These are phyloP conservation scores for Rutstroemia sp. DNA, from an alignment of 2,329 filamentous ascomycete genomes.

Conservation along the genomic window DNA sequence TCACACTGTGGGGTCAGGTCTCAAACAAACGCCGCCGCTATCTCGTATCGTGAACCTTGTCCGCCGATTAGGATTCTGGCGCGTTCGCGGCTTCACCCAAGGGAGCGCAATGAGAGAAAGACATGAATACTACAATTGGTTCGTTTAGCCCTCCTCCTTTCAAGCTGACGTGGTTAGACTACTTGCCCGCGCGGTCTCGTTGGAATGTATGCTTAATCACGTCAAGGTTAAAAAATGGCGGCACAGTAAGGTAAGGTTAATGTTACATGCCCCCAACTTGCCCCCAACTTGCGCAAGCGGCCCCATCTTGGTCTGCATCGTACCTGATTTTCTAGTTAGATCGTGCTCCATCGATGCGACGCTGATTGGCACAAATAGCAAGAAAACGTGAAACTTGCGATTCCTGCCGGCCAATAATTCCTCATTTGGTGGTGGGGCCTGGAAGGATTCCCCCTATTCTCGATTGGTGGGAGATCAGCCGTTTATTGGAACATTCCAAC, in stretches of 20 bases:
- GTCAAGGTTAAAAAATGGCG: neutral
- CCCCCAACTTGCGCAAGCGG: neutral
- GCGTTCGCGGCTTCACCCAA: neutral
- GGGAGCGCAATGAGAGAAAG: neutral
- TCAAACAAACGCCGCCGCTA: neutral
- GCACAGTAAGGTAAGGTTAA: neutral
- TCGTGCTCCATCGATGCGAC: neutral
- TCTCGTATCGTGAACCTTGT: neutral
- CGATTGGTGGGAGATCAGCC: no score
- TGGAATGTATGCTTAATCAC: neutral
- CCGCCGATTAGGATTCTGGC: neutral
- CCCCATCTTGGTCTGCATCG: neutral
- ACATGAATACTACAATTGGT: neutral
- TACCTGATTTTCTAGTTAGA: neutral
- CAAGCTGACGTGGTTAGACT: neutral
- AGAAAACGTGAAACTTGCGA: neutral
- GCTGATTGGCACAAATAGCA: neutral
- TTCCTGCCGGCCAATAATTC: no score
- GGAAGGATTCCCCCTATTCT: no score
- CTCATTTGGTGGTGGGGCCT: no score
- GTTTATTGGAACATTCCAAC: no score
- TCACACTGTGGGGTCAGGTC: neutral
- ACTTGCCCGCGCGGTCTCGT: neutral
- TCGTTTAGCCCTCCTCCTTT: neutral
- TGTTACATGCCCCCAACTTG: neutral